Evolutionary conservation across 768 basidiomycete species (phyloP), one percentile per base, ranked within the genome.

Genomic region (Tephrocybe rancida): DNA sequence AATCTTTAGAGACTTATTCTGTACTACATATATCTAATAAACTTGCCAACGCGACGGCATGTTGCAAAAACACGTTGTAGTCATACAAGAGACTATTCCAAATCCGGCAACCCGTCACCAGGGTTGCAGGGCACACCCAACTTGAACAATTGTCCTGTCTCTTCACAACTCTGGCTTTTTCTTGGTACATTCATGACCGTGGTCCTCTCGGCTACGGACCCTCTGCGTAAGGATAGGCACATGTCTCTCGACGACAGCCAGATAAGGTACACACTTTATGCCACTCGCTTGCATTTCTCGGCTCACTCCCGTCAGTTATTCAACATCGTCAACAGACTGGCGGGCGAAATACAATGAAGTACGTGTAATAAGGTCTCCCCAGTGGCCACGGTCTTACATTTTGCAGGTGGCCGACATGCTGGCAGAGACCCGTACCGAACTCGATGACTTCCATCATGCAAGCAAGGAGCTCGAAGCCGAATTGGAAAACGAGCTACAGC

Each of bases 381-480:
- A 38, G 16, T 27, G 54, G 45, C 5, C 24, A n/a, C 46, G 21
- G 8, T 48, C 50, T 52, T 54, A 60, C 29, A 13, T 21, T 52
- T 27, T 21, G 9, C 41, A 82, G 81, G 87, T 89, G 48, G 83
- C 86, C 46, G 88, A 92, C 57, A 90, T 93, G 83, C 80, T 95
- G 59, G 68, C 84, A 27, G 90, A 94, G 69, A 92, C 93, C 29
- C 83, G 88, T 55, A 78, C 84, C 10, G 93, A 95, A 70, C 86
- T 96, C 46, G 86, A 89, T 65, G 90, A 95, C 64, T 93, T 93
- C 67, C 88, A 92, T 63, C 78, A 86, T 61, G 86, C 90, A 57
- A 88, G 90, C 75, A 92, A 90, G 71, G 93, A 95, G 60, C 82
- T 96, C 30, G 94, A 96, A 72, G 90, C 93, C 52, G 96, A 98